Evolutionary conservation across 1,284 basidiomycete genomes (phyloP), one percentile per base, ranked within the genome.

Genomic region (Pascua guehoae): DNA sequence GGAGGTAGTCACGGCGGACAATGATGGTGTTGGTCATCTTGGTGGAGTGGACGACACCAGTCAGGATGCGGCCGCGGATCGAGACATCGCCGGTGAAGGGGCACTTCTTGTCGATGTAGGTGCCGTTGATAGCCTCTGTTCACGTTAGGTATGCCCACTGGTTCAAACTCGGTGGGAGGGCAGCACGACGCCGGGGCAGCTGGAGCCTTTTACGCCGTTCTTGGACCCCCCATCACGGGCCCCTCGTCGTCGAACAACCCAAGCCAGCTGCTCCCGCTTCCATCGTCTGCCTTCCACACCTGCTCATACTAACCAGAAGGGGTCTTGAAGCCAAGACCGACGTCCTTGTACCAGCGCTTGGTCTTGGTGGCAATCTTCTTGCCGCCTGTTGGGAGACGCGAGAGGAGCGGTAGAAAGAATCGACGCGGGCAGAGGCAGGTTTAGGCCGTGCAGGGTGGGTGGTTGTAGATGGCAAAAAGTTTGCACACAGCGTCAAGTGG

Each of bases 71-170:
- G 63, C 96, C 96, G 79, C 96, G 95, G 80, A 99, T 98, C 58
- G 96, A 98, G 71, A 97, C 83, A 66, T 91, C 83, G 66, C 94
- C 90, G 68, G 91, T 94, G 84, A 95, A 97, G 49, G 94, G 94
- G 83, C 94, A 98, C 83, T 99, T 99, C 85, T 98, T 98, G 86
- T 99, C 95, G 76, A 98, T 91, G 83, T 98, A 99, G 70, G 90
- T 89, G 73, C 94, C 96, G 67, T 86, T 91, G 77, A 98, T 91
- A 61, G 96, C 96, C 75, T 98, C 95, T 71, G 70, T 45, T 32
- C 24, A 32, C 24, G 24, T 32, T 7, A 32, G 24, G 24, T 32
- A 32, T 32, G 24, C 24, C 24, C 24, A 32, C 4, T 32, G 24
- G 24, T 32, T 32, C 24, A 32, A 32, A 32, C 24, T 3, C 24